Percentiles rank a stretch among this genome's conserved stretches.
These are phyloP conservation scores for Phytophthora palmivora DNA, from an alignment of 352 stramenopile species.

Conservation along the genomic window DNA sequence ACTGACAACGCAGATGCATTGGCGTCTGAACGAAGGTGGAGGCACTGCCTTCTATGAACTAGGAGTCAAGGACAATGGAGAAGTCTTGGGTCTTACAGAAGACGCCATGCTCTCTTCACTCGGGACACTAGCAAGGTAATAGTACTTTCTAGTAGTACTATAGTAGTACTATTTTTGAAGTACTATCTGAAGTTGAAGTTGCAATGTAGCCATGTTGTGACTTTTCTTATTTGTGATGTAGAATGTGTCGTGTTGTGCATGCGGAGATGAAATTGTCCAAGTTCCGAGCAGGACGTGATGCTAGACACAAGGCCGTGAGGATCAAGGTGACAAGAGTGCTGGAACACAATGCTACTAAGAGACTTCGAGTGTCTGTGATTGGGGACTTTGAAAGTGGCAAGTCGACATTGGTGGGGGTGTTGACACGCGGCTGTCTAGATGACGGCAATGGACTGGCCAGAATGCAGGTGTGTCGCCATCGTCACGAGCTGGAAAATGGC, in stretches of 20 bases:
- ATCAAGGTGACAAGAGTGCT: conserved; percentile 61
- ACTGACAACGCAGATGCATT: conserved; percentile 91
- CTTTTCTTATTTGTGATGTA: conserved; percentile 18
- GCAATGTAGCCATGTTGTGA: conserved; percentile 18
- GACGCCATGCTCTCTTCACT: conserved; percentile 78
- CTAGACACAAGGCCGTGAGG: conserved; percentile 46
- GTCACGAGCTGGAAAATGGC: conserved; percentile 91
- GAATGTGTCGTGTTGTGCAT: conserved; percentile 80
- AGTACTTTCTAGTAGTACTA: background rate
- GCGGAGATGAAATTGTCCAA: conserved; percentile 71
- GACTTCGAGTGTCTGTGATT: conserved; percentile 87
- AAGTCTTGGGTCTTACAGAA: conserved; percentile 69
- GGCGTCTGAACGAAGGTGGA: conserved; percentile 89
- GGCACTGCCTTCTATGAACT: conserved; percentile 89
- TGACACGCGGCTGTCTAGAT: conserved; percentile 85
- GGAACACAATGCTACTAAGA: conserved; percentile 60
- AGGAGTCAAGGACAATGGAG: conserved; percentile 87
- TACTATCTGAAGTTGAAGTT: conserved; percentile 28
- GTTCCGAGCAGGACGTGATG: conserved; percentile 55
- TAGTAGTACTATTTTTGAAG: no score
- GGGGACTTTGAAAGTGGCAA: conserved; percentile 90
- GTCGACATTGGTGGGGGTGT: conserved; percentile 90
- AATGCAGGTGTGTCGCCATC: conserved; percentile 91
- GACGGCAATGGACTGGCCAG: conserved; percentile 85
- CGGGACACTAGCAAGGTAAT: conserved; percentile 59